Evolutionary conservation across 2,329 filamentous ascomycete genomes (phyloP).

Genomic region (Arthroderma sp.): DNA sequence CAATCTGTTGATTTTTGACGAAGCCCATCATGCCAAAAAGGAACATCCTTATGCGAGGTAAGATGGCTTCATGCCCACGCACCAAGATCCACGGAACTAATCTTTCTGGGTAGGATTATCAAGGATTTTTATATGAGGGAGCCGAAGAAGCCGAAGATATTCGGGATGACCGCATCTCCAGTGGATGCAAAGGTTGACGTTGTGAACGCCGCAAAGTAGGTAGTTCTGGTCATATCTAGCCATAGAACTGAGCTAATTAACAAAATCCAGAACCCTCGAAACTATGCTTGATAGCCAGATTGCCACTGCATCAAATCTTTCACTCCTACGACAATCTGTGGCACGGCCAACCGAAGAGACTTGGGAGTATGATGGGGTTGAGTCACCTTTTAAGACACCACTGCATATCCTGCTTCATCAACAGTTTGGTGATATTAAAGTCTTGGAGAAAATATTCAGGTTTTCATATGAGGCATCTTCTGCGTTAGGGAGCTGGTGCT

Average conservation of each 20-base stretch:
- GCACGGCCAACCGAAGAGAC: slow-evolving; percentile 49
- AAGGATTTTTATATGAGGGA: slow-evolving; percentile 64
- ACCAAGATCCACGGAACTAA: not conserved
- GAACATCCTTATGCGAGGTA: slow-evolving; percentile 73
- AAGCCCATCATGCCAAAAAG: slow-evolving; percentile 92
- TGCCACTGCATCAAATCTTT: slow-evolving; percentile 57
- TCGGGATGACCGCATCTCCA: slow-evolving; percentile 95
- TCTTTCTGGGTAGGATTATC: slow-evolving; percentile 49
- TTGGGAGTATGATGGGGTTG: slow-evolving; percentile 44
- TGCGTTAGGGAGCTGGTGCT: slow-evolving; percentile 69
- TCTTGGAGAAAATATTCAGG: slow-evolving; percentile 46
- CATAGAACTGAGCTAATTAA: slow-evolving; percentile 4
- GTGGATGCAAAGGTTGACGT: slow-evolving; percentile 73
- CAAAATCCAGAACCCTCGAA: slow-evolving; percentile 52
- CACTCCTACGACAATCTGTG: slow-evolving; percentile 47
- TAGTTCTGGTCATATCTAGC: not conserved
- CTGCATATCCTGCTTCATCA: slow-evolving; percentile 49
- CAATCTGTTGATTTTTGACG: slow-evolving; percentile 87
- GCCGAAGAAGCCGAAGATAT: slow-evolving; percentile 55
- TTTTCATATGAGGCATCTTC: slow-evolving; percentile 50
- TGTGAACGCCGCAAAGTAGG: slow-evolving; percentile 48
- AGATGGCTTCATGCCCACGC: slow-evolving; percentile 2
- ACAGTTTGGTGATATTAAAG: slow-evolving; percentile 40
- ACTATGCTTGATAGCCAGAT: slow-evolving; percentile 68
- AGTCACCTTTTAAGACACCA: slow-evolving; percentile 47